Base-by-base conservation (phyloP, 176 grass and related monocot species). In the Eragrostis curvula region DNA sequence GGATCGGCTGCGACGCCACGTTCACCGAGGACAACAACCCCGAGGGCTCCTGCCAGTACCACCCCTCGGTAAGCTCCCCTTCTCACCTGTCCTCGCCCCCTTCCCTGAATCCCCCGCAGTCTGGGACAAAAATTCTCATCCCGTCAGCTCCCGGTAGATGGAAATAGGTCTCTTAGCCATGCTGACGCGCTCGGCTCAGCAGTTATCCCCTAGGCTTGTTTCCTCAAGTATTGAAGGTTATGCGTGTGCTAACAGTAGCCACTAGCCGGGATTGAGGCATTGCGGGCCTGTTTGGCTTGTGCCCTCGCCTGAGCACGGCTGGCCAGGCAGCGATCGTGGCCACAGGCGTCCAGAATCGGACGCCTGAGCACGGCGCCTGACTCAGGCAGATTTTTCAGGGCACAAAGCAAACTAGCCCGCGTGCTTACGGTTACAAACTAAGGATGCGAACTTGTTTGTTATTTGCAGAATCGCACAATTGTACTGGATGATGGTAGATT, bases 21-120 rank as follows among this genome's bases (percentile, higher is more conserved):
- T 98, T 95, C 75, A 93, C 90, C 64, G 92, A 93, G 2, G 90
- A 89, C 57, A 67, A 91, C 70, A 98, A 95, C 84, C 46, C 74
- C 50, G 96, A 99, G 14, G 96, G 90, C 58, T 93, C 82, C 78
- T 98, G 93, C 89, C 82, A 84, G 16, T 93, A 95, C 77, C 96
- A 98, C 65, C 70, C 91, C 70, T 91, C 91, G 80, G 96, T 98
- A 91, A 87, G 93, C 71, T 20, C 18, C 9, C 58, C 21, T 13
- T 17, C 68, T 17, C 64, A 51, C 14, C 68, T 61, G 8, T 20
- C 17, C 13, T 66, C 14, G 20, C 2, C 76, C 36, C 21, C 32
- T 32, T 11, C 10, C 28, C 23, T 13, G 51, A 46, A 52, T 17
- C 28, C 52, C 24, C 46, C n/a, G 15, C 7, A 24, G n/a, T 5